Conservation (phyloP, 2,329 filamentous ascomycete genomes). For the Colletotrichum brevisporum region DNA sequence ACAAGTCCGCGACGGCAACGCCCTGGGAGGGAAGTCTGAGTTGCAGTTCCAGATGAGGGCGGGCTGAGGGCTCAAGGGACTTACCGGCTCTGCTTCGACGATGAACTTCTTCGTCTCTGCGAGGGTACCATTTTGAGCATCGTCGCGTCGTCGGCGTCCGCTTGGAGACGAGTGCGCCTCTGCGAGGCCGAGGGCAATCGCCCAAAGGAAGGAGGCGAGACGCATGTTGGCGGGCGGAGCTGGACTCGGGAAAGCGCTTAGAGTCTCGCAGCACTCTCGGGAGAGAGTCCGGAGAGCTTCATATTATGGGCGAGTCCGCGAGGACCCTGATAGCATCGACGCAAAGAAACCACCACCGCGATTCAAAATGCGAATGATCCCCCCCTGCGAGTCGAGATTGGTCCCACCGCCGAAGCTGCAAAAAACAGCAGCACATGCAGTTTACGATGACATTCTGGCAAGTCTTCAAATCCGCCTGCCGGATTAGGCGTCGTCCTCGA, state of each 20-base stretch:
- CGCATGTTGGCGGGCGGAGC: background rate
- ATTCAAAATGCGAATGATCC: background rate
- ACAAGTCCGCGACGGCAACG: constrained; percentile 31
- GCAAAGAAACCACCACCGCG: too few relatives aligned
- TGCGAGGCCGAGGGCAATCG: background rate
- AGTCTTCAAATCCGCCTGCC: constrained; percentile 2
- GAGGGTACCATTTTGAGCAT: background rate
- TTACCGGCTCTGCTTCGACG: constrained; percentile 42
- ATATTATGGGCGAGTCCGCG: background rate
- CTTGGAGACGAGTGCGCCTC: background rate
- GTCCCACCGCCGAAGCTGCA: background rate
- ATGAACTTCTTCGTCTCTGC: constrained; percentile 40
- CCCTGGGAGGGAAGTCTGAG: constrained; percentile 16
- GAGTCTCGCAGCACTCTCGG: too few relatives aligned
- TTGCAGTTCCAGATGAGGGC: fast-evolving
- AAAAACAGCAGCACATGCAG: constrained; percentile 4
- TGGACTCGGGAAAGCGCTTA: background rate
- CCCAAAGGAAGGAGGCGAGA: constrained; percentile 1
- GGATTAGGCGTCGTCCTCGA: background rate
- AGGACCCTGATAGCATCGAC: constrained; percentile 23
- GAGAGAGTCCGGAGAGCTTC: background rate
- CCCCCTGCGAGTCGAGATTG: background rate
- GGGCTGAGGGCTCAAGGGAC: too few relatives aligned
- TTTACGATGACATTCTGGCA: background rate
- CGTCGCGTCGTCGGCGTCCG: background rate